Conservation (phyloP, 768 basidiomycete species). For the Cyathus striatus region DNA sequence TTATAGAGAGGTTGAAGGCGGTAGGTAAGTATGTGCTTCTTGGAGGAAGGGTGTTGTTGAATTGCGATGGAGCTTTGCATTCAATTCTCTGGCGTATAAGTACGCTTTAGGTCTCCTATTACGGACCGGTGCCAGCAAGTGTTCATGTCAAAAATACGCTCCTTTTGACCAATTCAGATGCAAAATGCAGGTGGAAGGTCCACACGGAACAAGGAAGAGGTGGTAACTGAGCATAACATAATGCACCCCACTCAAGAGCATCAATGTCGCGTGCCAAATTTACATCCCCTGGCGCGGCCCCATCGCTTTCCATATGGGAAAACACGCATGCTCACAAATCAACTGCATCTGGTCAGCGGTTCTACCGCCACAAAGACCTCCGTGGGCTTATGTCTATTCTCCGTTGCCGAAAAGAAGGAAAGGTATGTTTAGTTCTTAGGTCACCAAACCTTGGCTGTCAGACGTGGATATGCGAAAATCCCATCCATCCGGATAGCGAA, state of each 20-base stretch:
- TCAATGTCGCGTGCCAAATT: too few relatives aligned
- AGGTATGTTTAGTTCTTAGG: background rate
- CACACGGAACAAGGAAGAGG: background rate
- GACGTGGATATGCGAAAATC: too few relatives aligned
- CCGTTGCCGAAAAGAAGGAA: background rate
- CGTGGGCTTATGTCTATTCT: background rate
- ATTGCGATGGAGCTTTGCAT: background rate
- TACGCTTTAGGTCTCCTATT: background rate
- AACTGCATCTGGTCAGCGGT: background rate
- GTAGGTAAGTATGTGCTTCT: background rate
- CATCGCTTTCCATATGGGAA: background rate
- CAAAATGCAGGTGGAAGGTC: background rate
- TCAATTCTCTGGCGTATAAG: background rate
- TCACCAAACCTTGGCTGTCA: too few relatives aligned
- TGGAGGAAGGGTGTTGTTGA: background rate
- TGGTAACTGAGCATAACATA: too few relatives aligned
- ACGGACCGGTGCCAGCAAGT: background rate
- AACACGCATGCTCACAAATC: background rate
- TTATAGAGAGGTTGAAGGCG: background rate
- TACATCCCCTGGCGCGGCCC: background rate
- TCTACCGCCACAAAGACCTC: background rate
- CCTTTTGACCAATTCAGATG: background rate
- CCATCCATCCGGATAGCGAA: too few relatives aligned
- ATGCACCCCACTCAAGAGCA: too few relatives aligned
- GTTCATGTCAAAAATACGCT: background rate